phyloP scores from a whole-genome alignment of 2,329 filamentous ascomycete species.

The Bipolaris bicolor region DNA sequence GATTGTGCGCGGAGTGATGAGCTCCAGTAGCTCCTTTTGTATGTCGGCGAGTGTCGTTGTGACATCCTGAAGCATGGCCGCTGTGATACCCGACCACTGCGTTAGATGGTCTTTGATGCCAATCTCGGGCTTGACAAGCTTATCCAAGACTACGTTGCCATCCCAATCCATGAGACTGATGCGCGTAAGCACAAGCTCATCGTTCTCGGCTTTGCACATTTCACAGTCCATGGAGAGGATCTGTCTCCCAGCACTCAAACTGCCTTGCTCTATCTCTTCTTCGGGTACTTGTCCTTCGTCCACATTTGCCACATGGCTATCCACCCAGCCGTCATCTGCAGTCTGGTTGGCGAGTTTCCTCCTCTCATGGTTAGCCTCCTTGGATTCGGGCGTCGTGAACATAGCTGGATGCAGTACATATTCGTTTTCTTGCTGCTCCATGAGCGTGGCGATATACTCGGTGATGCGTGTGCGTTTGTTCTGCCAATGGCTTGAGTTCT shows the following conservation, averaged over 20 bases:
- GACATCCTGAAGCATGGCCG: constrained; percentile 79
- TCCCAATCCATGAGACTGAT: constrained; percentile 89
- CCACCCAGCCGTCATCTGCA: constrained; percentile 74
- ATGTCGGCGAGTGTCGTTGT: constrained; percentile 85
- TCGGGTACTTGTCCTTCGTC: constrained; percentile 73
- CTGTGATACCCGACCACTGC: constrained; percentile 85
- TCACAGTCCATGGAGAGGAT: constrained; percentile 91
- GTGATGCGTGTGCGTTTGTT: constrained; percentile 83
- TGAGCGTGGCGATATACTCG: constrained; percentile 72
- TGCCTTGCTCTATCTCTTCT: constrained; percentile 75
- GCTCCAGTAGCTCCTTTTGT: constrained; percentile 73
- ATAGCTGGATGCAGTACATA: constrained; percentile 83
- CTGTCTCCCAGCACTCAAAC: constrained; percentile 79
- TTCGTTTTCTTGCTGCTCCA: constrained; percentile 81
- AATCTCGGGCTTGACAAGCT: constrained; percentile 86
- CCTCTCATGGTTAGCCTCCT: constrained; percentile 58
- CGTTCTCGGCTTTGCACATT: constrained; percentile 89
- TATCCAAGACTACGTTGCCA: constrained; percentile 80
- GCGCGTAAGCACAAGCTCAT: constrained; percentile 81
- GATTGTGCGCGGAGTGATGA: constrained; percentile 75
- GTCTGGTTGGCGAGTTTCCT: constrained; percentile 60
- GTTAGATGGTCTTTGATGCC: constrained; percentile 95
- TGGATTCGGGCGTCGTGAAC: constrained; percentile 64
- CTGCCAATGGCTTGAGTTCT: constrained; percentile 69
- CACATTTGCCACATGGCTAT: constrained; percentile 71